Evolutionary conservation across 768 basidiomycete genomes (phyloP).

Genomic region (Atractiella rhizophila): DNA sequence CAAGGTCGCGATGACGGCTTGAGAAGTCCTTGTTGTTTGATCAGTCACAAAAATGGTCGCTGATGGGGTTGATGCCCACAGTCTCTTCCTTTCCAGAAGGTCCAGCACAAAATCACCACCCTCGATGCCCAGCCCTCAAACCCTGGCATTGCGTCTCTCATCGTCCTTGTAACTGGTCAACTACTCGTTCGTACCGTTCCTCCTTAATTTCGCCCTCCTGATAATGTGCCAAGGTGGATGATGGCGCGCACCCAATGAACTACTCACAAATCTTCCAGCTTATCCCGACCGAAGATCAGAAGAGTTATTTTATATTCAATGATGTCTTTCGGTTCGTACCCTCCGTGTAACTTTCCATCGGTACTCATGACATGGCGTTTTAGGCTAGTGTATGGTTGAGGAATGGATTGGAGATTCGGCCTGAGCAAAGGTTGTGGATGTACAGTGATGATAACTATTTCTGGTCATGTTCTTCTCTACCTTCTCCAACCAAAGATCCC

Average conservation of each 20-base stretch:
- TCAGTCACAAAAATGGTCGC: not conserved
- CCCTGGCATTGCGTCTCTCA: conserved; percentile 29
- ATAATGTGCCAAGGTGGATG: conserved; percentile 36
- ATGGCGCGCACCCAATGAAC: conserved; percentile 45
- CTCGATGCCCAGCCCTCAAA: conserved; percentile 70
- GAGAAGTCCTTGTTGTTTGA: not conserved
- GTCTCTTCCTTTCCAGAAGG: conserved; percentile 55
- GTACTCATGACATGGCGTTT: too few relatives aligned
- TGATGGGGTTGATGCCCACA: conserved; percentile 16
- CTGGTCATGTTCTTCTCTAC: too few relatives aligned
- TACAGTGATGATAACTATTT: too few relatives aligned
- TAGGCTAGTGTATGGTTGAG: too few relatives aligned
- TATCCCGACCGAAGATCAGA: too few relatives aligned
- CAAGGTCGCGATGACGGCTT: too few relatives aligned
- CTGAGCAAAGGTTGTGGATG: too few relatives aligned
- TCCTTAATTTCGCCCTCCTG: not conserved
- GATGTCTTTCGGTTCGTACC: too few relatives aligned
- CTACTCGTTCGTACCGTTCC: conserved; percentile 32
- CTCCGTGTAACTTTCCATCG: too few relatives aligned
- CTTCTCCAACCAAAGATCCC: too few relatives aligned
- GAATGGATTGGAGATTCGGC: too few relatives aligned
- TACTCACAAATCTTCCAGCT: conserved; percentile 91
- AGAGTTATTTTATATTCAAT: too few relatives aligned
- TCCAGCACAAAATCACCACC: conserved; percentile 56
- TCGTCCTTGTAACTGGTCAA: conserved; percentile 72